Evolutionary conservation across 2,329 filamentous ascomycete species (phyloP).

Genomic region (Microcera coccophila): DNA sequence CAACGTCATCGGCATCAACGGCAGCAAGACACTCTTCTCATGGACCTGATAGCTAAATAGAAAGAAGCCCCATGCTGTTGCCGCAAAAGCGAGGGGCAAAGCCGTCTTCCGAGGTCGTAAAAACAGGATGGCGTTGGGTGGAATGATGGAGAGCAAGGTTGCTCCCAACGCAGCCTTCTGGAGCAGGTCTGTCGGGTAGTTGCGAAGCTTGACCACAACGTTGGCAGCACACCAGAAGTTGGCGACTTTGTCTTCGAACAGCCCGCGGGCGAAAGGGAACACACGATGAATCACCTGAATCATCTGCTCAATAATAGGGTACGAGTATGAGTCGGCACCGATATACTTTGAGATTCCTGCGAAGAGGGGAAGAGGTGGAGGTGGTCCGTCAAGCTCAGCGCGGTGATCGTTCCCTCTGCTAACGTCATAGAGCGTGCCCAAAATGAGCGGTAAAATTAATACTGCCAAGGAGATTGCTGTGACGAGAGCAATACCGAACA

Average conservation of each 20-base stretch:
- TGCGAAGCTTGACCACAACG: slow-evolving; percentile 79
- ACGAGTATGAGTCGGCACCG: slow-evolving; percentile 64
- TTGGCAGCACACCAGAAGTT: slow-evolving; percentile 97
- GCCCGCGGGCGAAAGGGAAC: slow-evolving; percentile 89
- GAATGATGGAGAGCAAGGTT: slow-evolving; percentile 72
- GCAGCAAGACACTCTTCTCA: slow-evolving; percentile 93
- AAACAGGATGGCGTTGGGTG: slow-evolving; percentile 77
- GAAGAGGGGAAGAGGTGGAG: slow-evolving; percentile 60
- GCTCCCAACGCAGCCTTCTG: slow-evolving; percentile 71
- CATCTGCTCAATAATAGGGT: slow-evolving; percentile 72
- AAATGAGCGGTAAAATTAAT: slow-evolving; percentile 69
- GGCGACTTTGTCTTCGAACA: slow-evolving; percentile 98
- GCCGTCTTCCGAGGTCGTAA: slow-evolving; percentile 71
- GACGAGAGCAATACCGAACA: slow-evolving; percentile 70
- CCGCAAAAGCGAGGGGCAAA: slow-evolving; percentile 74
- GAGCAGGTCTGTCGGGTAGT: slow-evolving; percentile 66
- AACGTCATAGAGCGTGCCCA: slow-evolving; percentile 66
- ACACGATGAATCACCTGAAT: slow-evolving; percentile 85
- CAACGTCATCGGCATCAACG: slow-evolving; percentile 88
- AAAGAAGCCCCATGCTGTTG: slow-evolving; percentile 94
- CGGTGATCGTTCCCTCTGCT: slow-evolving; percentile 58
- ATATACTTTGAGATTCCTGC: slow-evolving; percentile 55
- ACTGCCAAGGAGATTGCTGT: slow-evolving; percentile 71
- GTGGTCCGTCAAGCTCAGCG: slow-evolving; percentile 54
- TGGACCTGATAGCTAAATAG: slow-evolving; percentile 97